Evolutionary conservation across 2,329 filamentous ascomycete genomes (phyloP).

Genomic region (Hypoxylon sp.): DNA sequence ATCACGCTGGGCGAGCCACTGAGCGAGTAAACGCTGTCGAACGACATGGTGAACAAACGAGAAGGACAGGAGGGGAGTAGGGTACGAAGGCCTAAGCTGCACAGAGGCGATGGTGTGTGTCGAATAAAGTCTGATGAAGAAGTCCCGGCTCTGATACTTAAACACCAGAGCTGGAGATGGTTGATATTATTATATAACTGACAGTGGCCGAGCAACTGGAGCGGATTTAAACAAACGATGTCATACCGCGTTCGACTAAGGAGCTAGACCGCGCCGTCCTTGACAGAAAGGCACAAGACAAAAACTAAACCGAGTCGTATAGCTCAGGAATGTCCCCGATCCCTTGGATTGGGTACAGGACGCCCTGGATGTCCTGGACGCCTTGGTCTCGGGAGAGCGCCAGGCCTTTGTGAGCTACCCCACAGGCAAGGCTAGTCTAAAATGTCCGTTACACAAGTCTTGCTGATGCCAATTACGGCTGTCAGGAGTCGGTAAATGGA

Average conservation of each 20-base stretch:
- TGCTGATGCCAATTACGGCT: constrained; percentile 28
- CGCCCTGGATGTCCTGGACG: constrained; percentile 6
- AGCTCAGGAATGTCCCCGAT: constrained; percentile 21
- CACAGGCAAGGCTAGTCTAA: constrained; percentile 15
- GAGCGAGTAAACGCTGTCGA: constrained; percentile 25
- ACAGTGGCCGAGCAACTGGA: constrained; percentile 9
- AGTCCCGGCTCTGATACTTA: constrained; percentile 3
- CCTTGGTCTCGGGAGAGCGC: constrained; percentile 15
- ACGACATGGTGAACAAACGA: constrained; percentile 39
- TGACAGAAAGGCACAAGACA: constrained; percentile 2
- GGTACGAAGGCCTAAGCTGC: neutral
- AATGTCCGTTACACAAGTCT: constrained; percentile 30
- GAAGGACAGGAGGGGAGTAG: constrained; percentile 3
- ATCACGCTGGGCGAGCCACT: constrained; percentile 54
- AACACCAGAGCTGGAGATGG: constrained; percentile 14
- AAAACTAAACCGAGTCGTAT: constrained; percentile 5
- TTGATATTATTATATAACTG: constrained; percentile 32
- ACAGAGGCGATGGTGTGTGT: constrained; percentile 5
- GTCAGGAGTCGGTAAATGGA: constrained; percentile 11
- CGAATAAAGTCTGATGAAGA: neutral
- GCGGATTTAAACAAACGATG: constrained; percentile 22
- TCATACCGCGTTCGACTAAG: constrained; percentile 32
- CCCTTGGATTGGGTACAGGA: constrained; percentile 17
- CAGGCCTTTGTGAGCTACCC: constrained; percentile 31
- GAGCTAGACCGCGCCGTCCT: constrained; percentile 13